phyloP scores from a whole-genome alignment of 768 basidiomycete genomes.

The Lactarius tabidus region DNA sequence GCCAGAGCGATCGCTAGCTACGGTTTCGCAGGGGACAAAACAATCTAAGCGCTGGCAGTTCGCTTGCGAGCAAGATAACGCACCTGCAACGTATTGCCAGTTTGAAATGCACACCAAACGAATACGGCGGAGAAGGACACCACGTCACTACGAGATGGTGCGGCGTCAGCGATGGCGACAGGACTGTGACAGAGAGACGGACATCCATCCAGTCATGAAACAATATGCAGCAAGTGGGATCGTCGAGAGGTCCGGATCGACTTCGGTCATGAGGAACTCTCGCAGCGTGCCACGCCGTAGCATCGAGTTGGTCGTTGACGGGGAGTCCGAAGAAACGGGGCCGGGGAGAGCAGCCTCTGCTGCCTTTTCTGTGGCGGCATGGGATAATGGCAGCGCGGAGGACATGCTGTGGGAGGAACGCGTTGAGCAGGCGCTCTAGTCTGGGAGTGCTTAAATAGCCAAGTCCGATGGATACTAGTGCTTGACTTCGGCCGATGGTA shows the following conservation, averaged over 20 bases:
- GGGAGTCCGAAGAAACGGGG: conserved; percentile 4
- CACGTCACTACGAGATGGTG: conserved; percentile 46
- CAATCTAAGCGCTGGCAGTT: not conserved
- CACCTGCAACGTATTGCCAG: conserved; percentile 71
- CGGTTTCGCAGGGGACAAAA: not conserved
- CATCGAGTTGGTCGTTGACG: not conserved
- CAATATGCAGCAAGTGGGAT: conserved; percentile 60
- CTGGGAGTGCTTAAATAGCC: not conserved
- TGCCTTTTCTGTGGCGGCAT: not conserved
- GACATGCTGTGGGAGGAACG: conserved; percentile 3
- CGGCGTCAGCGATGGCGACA: not conserved
- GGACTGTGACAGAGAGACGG: conserved; percentile 29
- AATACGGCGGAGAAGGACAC: conserved; percentile 75
- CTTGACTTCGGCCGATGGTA: too few species aligned
- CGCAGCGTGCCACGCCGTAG: conserved; percentile 30
- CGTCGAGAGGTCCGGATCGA: conserved; percentile 49
- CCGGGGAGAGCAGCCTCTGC: conserved; percentile 13
- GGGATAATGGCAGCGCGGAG: not conserved
- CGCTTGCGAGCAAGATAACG: conserved; percentile 23
- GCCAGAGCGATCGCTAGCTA: conserved; percentile 79
- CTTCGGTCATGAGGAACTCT: conserved; percentile 36
- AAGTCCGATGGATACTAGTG: not conserved
- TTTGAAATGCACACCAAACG: conserved; percentile 86
- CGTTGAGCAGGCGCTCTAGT: not conserved
- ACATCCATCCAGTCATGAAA: conserved; percentile 82